phyloP scores from a whole-genome alignment of 352 stramenopile species.

The Phytophthora chlamydospora region DNA sequence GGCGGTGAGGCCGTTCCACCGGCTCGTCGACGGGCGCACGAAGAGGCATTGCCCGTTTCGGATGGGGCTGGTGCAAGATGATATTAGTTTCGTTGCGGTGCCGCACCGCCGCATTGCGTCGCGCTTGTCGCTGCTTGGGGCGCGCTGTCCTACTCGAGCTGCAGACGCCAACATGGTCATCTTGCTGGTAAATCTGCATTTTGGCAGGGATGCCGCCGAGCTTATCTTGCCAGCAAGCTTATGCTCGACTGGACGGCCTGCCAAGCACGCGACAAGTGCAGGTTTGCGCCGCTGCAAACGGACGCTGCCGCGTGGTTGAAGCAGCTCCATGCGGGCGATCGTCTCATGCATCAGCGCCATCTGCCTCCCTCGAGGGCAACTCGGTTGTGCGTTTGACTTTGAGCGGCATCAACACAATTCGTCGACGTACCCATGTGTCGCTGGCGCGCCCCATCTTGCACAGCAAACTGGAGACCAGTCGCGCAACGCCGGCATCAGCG shows the following conservation, averaged over 20 bases:
- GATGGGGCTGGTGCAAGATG: conserved; percentile 28
- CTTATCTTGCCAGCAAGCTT: not conserved
- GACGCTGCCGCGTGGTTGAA: conserved; percentile 23
- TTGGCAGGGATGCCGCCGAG: too few species aligned
- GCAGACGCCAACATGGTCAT: too few species aligned
- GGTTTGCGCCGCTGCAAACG: conserved; percentile 4
- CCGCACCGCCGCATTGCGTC: too few species aligned
- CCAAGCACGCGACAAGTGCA: conserved; percentile 12
- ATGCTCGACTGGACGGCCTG: conserved; percentile 6
- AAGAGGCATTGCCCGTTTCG: conserved; percentile 22
- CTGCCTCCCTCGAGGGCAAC: conserved; percentile 14
- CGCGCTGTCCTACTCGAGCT: too few species aligned
- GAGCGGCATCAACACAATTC: conserved; percentile 19
- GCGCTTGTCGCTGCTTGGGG: too few species aligned
- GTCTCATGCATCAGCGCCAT: conserved; percentile 16
- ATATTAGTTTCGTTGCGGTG: conserved; percentile 27
- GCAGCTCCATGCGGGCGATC: conserved; percentile 13
- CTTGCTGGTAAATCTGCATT: too few species aligned
- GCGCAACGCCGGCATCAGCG: conserved; percentile 13
- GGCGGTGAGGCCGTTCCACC: conserved; percentile 15
- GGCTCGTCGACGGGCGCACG: conserved; percentile 6
- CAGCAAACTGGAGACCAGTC: conserved; percentile 11
- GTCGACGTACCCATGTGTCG: conserved; percentile 31
- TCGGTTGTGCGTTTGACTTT: conserved; percentile 15
- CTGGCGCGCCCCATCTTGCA: conserved; percentile 23